Base-by-base conservation (phyloP, 1,139 yeast genomes). In the Arxiozyma slooffiae region DNA sequence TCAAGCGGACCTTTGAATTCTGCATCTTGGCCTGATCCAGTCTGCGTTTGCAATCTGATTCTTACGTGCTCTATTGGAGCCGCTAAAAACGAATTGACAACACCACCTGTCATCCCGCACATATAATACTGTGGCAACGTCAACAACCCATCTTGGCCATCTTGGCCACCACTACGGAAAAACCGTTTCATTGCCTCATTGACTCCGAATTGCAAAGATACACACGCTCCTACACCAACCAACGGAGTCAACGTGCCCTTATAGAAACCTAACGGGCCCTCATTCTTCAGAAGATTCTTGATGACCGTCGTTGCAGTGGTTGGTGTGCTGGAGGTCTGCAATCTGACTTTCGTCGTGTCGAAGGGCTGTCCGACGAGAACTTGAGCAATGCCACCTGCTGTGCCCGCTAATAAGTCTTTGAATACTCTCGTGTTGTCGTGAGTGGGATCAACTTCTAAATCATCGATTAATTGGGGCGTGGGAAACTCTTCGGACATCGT, bases 281-380 rank as follows among this genome's bases (percentile, higher is more conserved):
- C 97, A 52, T 83, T 79, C 49, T 76, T 73, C 48, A 89, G 50
- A 50, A 90, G 73, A 60, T 80, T 78, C 61, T 77, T 78, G 40
- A 88, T 81, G 6, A 88, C 96, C 60, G 87, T 95, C 48, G 79
- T 62, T 0, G 96, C 84, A 16, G 71, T 71, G 59, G 86, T 86
- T 23, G 82, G 79, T 46, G 80, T 82, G 1, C 88, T 81, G 0
- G 95, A 88, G 7, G 94, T 82, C 63, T 90, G 97, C 47, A 90
- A 74, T 56, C 97, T 77, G 38, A 90, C 97, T 68, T 89, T 90
- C 46, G 94, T 87, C 9, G 96, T 87, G 67, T 90, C 97, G 62
- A 90, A 90, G 14, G 97, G 97, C 68, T 90, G 97, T 36, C 97
- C 97, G 16, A 85, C 87, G 46, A 90, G 72, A 16, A 90, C 97